A percentile compares a stretch with the other conserved stretches of the same genome.
These are phyloP conservation scores for Allium fistulosum DNA, from an alignment of 106 monocot species.

Conservation along the genomic window DNA sequence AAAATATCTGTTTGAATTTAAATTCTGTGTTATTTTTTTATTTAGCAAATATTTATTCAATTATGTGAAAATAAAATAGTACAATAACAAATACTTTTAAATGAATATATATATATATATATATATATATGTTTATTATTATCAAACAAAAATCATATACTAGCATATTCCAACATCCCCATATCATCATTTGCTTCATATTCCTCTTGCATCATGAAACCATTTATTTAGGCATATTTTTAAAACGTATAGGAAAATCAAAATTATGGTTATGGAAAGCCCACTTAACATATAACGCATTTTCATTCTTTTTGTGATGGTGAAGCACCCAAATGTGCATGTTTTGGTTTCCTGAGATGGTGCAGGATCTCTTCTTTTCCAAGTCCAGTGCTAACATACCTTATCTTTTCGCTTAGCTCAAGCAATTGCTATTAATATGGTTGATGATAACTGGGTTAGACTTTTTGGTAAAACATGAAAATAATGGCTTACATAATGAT, in stretches of 20 bases:
- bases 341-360: constrained; percentile 50
- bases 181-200: constrained; percentile 69
- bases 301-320: constrained; percentile 49
- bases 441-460: not conserved
- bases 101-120: too few species aligned
- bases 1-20: too few species aligned
- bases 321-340: constrained; percentile 22
- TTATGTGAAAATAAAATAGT: too few species aligned
- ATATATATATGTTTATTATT: too few species aligned
- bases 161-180: too few species aligned
- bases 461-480: too few species aligned
- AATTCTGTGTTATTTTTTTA: too few species aligned
- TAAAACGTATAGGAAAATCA: not conserved
- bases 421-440: constrained; percentile 59
- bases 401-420: constrained; percentile 80
- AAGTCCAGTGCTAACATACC: constrained; percentile 88
- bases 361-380: constrained; percentile 74
- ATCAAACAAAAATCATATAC: too few species aligned
- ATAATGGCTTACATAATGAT: not conserved
- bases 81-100: too few species aligned
- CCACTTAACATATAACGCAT: constrained; percentile 89
- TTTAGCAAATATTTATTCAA: too few species aligned
- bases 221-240: not conserved
- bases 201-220: constrained; percentile 54
- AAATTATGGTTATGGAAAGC: constrained; percentile 1